Evolutionary conservation across 805 yeast species (phyloP), one percentile per base, ranked within the genome.

Genomic region (Kazachstania kunashirensis): DNA sequence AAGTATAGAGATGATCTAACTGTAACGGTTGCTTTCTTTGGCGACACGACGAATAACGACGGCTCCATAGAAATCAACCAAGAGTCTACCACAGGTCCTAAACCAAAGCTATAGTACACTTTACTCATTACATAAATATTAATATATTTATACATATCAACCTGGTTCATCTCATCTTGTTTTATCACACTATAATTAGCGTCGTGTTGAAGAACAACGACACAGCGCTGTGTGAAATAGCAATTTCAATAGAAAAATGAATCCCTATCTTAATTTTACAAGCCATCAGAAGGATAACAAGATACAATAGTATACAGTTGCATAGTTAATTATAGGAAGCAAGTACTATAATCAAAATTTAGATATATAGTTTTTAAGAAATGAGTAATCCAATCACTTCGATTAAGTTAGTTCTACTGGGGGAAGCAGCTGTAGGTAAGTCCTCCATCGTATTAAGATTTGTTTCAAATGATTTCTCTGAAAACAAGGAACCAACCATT

Each of bases 341-440:
- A 12, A n/a, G n/a, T n/a, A n/a, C n/a, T n/a, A n/a, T n/a, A n/a
- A n/a, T n/a, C n/a, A n/a, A n/a, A n/a, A n/a, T n/a, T n/a, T 13
- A 28, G n/a, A 29, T 15, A 19, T 9, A 5, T n/a, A 29, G 5
- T 10, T 8, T 4, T 11, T 23, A 14, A 36, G 33, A 9, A 17
- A 55, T 57, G 62, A 55, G 53, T 41, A 43, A 50, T n/a, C 41
- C 55, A 7, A 45, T 55, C 15, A 55, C 58, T 10, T 52, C 60
- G 12, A 94, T 89, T 38, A 89, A 89, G 61, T 71, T 89, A 39
- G 98, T 89, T 7, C 74, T 89, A 28, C 66, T 89, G 31, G 98
- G 98, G 20, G 98, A 89, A 57, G 96, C 96, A 1, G 98, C 98
- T 0, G 98, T 89, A 13, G 98, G 98, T 36, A 89, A 89, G 57